These are phyloP conservation scores for Camellia japonica DNA, from an alignment of 148 eudicot species.

Conservation along the genomic window DNA sequence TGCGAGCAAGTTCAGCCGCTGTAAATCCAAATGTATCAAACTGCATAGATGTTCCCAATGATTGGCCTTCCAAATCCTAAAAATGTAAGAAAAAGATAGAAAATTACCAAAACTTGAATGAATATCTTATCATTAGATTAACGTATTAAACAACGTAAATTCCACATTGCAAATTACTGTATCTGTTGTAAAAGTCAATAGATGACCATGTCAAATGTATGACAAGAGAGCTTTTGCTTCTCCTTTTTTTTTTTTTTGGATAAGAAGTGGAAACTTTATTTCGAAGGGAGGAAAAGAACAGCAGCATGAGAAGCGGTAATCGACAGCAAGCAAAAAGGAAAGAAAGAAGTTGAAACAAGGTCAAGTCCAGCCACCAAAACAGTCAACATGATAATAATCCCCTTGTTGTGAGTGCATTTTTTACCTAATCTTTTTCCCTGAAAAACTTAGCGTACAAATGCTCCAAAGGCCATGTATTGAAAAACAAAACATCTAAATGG, in stretches of 20 bases:
- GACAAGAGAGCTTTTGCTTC: not conserved
- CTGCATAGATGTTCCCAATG: constrained; percentile 79
- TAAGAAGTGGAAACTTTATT: not conserved
- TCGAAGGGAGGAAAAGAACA: too few species aligned
- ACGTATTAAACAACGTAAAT: not conserved
- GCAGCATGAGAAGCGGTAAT: not conserved
- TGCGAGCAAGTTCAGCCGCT: constrained; percentile 80
- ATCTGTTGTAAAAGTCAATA: not conserved
- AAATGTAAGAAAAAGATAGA: not conserved
- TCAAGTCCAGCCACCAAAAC: not conserved
- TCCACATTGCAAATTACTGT: not conserved
- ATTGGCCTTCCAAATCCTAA: constrained; percentile 82
- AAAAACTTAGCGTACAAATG: not conserved
- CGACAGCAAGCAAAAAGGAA: not conserved
- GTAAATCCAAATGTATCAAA: constrained; percentile 95
- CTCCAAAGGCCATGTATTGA: not conserved
- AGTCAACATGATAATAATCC: not conserved
- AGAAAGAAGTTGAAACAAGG: not conserved
- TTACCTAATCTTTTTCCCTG: too few species aligned
- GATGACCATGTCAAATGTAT: not conserved
- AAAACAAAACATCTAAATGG: not conserved
- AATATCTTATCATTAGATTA: not conserved
- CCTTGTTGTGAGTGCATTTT: not conserved
- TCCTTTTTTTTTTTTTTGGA: not conserved
- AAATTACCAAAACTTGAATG: not conserved